Base-by-base conservation (phyloP, 805 yeast genomes). In the Candida germanica region DNA sequence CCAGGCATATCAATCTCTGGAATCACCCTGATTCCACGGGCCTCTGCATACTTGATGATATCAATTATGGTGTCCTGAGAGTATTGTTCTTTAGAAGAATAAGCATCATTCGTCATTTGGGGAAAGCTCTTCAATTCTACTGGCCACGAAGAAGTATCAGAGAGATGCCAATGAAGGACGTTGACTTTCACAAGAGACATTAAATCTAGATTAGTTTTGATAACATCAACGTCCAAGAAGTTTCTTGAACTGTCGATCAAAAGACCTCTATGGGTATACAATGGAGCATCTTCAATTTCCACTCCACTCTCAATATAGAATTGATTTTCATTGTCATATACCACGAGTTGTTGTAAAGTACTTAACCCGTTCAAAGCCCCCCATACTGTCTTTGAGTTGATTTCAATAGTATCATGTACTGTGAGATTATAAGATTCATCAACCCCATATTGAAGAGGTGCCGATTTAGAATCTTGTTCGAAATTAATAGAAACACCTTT, bases 1-100 rank as follows among this genome's bases (percentile, higher is more conserved):
- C 69, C 71, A 5, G 72, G 71, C 48, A 60, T 40, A 38, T 67
- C 73, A 18, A 66, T 43, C 42, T 66, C 73, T 7, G 71, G 71
- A 27, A 66, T 45, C 11, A 67, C 50, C 35, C 72, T 54, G 10
- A 66, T 59, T n/a, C 71, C 72, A 31, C 64, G 45, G 3, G 32
- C 48, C 6, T 38, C 36, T 3, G 66, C 70, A 44, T 61, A 65
- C 20, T 45, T 45, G n/a, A 66, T 50, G 4, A 66, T 33, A 10
- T 48, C 34, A 11, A 21, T 22, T 13, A 66, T 39, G 35, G 63
- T 66, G 8, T 46, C 28, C 11, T 44, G 49, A 3, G 60, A 36
- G 42, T 58, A 66, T 6, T 49, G 39, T 36, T 65, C 64, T 6
- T 46, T 33, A 3, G 44, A 35, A 5, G 67, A 56, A 46, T 61